Base-by-base conservation (phyloP, 2,329 filamentous ascomycete genomes). In the Fusarium luffae region DNA sequence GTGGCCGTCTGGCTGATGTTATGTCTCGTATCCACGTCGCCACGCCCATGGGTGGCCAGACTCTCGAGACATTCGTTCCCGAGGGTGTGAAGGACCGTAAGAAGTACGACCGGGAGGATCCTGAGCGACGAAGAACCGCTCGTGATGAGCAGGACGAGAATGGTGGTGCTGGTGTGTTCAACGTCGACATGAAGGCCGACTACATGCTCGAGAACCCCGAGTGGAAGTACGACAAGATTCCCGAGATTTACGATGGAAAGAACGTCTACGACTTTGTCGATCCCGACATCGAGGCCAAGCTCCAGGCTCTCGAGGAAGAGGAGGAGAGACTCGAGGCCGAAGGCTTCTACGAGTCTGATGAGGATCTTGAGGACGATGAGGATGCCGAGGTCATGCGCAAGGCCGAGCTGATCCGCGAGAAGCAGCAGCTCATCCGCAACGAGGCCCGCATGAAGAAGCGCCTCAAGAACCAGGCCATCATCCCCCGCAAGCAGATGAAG, bases 241-340 rank as follows among this genome's bases (percentile, higher is more conserved):
- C 96, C 32, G 96, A 99, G 82, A 86, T 98, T 50, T 92, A 94
- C 80, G 90, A 98, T 77, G 96, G 96, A 81, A 94, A 95, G 87
- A 99, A 99, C 80, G 93, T 99, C 61, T 96, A 95, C 83, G 96
- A 99, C 82, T 99, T 93, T 80, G 90, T 99, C 77, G 96, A 98
- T 77, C 94, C 95, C 2, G 97, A 99, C 59, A 99, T 99, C 78
- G 96, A 97, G 77, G 88, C 90, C 72, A 98, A 97, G 85, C 88
- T 99, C 51, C 90, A 91, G 54, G 93, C 93, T 59, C 86, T 99
- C 34, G 96, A 99, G 81, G 94, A 94, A 68, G 97, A 99, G 78
- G 96, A 99, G 80, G 95, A 97, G 83, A 91, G 91, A 75, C 88
- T 98, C 16, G 92, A 98, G 81, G 91, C 89, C 10, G 93, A 97